Conservation (phyloP, 331 rosid genomes). For the Telfairia occidentalis region DNA sequence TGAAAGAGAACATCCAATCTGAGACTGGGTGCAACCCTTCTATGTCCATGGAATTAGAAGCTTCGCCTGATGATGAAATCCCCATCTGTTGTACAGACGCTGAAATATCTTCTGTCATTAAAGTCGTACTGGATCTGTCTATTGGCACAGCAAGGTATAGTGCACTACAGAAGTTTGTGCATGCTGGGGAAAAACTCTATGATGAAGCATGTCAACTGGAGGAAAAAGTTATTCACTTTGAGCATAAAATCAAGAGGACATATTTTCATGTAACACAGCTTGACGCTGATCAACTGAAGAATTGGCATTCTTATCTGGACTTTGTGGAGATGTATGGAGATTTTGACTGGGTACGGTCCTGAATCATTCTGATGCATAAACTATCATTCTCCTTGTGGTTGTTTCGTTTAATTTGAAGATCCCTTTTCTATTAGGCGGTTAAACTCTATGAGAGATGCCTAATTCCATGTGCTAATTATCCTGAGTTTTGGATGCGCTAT, state of each 20-base stretch:
- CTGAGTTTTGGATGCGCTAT: slow-evolving; percentile 91
- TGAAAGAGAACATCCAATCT: slow-evolving; percentile 43
- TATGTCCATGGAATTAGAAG: slow-evolving; percentile 31
- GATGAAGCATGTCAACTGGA: slow-evolving; percentile 46
- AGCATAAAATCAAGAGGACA: slow-evolving; percentile 51
- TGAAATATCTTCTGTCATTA: slow-evolving; percentile 34
- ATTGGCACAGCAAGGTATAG: slow-evolving; percentile 32
- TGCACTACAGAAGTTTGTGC: slow-evolving; percentile 50
- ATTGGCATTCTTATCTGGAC: slow-evolving; percentile 85
- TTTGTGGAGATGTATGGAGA: slow-evolving; percentile 71
- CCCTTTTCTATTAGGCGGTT: slow-evolving; percentile 44
- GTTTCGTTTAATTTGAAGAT: slow-evolving; percentile 11
- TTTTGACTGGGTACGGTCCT: slow-evolving; percentile 74
- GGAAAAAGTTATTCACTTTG: slow-evolving; percentile 42
- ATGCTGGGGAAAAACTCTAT: slow-evolving; percentile 53
- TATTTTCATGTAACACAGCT: slow-evolving; percentile 68
- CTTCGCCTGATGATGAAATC: slow-evolving; percentile 29
- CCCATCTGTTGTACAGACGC: slow-evolving; percentile 26
- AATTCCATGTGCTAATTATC: slow-evolving; percentile 84
- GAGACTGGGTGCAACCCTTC: slow-evolving; percentile 28
- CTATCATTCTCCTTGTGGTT: slow-evolving; percentile 2
- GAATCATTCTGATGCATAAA: slow-evolving; percentile 17
- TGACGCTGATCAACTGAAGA: slow-evolving; percentile 55
- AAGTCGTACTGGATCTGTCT: slow-evolving; percentile 53
- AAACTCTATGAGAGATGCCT: slow-evolving; percentile 87